Percentiles rank a stretch among this genome's conserved stretches.
These are phyloP conservation scores for Macroventuria anomochaeta DNA, from an alignment of 2,329 filamentous ascomycete genomes.

Conservation along the genomic window DNA sequence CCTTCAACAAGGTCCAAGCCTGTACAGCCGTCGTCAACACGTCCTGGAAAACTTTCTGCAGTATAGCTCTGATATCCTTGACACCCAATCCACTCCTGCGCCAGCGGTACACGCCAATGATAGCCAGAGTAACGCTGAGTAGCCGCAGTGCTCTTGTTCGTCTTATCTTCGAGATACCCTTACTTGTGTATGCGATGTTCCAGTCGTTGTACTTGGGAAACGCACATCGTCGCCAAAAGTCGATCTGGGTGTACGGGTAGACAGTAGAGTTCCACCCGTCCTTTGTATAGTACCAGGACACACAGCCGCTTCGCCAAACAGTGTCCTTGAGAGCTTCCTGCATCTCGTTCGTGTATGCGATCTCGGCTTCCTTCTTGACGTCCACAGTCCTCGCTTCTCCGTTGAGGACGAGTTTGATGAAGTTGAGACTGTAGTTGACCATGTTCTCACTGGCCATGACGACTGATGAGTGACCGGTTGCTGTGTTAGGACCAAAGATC, in stretches of 20 bases:
- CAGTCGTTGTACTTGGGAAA: slow-evolving; percentile 63
- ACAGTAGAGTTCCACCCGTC: slow-evolving; percentile 80
- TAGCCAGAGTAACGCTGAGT: slow-evolving; percentile 25
- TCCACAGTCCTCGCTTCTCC: slow-evolving; percentile 91
- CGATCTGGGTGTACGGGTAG: slow-evolving; percentile 62
- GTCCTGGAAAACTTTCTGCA: slow-evolving; percentile 20
- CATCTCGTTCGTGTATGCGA: slow-evolving; percentile 61
- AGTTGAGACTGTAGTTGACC: slow-evolving; percentile 64
- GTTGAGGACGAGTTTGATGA: slow-evolving; percentile 73
- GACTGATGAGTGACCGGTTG: slow-evolving; percentile 67
- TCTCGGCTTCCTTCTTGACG: slow-evolving; percentile 77
- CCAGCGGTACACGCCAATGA: slow-evolving; percentile 36
- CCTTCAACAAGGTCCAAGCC: slow-evolving; percentile 7
- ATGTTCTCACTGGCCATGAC: slow-evolving; percentile 67
- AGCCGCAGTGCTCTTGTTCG: slow-evolving; percentile 24
- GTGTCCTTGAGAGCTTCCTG: slow-evolving; percentile 54
- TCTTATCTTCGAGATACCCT: slow-evolving; percentile 51
- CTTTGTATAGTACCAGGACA: slow-evolving; percentile 73
- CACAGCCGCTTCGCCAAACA: slow-evolving; percentile 60
- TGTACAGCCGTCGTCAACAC: slow-evolving; percentile 14
- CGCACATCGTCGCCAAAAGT: slow-evolving; percentile 58
- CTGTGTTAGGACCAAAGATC: slow-evolving; percentile 67
- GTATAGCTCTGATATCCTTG: slow-evolving; percentile 26
- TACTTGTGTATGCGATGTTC: slow-evolving; percentile 59
- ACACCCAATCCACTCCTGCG: slow-evolving; percentile 32